These are phyloP conservation scores for Vanderwaltozyma tropicalis DNA, from an alignment of 805 yeast genomes.

Conservation along the genomic window DNA sequence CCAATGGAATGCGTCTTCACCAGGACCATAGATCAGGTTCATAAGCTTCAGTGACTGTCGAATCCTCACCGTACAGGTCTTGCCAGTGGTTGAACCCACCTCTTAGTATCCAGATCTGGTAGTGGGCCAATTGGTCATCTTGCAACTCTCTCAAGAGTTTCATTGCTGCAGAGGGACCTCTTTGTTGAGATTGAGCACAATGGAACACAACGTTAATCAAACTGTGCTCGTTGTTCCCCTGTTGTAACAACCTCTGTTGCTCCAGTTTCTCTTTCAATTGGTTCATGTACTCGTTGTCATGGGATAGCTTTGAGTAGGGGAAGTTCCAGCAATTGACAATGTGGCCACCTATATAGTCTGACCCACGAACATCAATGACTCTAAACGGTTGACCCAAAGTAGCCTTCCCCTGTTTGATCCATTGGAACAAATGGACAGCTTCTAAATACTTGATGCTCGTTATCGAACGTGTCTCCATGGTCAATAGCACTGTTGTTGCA, in stretches of 20 bases:
- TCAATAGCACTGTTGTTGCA: no score
- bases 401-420: constrained; percentile 20
- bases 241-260: constrained; percentile 5
- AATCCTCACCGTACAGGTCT: constrained; percentile 56
- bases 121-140: constrained; percentile 23
- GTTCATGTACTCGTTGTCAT: constrained; percentile 57
- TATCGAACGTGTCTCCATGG: neutral
- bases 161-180: constrained; percentile 84
- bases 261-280: constrained; percentile 37
- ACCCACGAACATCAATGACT: constrained; percentile 79
- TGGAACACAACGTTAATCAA: constrained; percentile 52
- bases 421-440: constrained; percentile 15
- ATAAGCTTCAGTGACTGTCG: constrained; percentile 50
- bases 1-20: no score
- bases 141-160: constrained; percentile 34
- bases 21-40: constrained; percentile 35
- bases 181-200: constrained; percentile 80
- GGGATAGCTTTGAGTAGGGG: constrained; percentile 17
- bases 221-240: constrained; percentile 10
- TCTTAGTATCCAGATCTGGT: constrained; percentile 55
- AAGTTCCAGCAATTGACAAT: constrained; percentile 19
- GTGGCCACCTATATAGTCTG: constrained; percentile 62
- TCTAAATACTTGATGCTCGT: constrained; percentile 19
- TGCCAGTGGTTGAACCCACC: constrained; percentile 92
- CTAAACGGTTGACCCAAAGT: constrained; percentile 15